Conservation (phyloP, 345 rosid species). For the Lepidium africanum region DNA sequence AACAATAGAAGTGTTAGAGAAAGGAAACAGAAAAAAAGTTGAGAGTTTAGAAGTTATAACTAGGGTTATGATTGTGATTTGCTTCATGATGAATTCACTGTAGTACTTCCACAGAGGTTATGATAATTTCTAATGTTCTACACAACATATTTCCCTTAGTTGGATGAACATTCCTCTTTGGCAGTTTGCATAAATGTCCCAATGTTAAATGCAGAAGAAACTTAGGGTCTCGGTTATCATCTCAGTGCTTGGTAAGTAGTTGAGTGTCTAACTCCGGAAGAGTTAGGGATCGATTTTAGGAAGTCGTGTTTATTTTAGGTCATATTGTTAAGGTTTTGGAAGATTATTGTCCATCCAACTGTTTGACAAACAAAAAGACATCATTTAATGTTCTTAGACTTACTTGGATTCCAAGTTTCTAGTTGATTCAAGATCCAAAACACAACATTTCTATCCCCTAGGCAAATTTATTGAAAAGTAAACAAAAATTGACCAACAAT, state of each 20-base stretch:
- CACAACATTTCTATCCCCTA: not conserved
- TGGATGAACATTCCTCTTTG: not conserved
- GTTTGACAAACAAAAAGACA: too few relatives aligned
- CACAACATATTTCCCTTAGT: not conserved
- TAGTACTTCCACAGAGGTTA: not conserved
- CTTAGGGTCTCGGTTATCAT: not conserved
- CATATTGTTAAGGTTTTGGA: too few relatives aligned
- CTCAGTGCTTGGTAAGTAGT: too few relatives aligned
- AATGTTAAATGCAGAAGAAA: not conserved
- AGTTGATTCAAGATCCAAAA: conserved; percentile 1
- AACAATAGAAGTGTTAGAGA: not conserved
- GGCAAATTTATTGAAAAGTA: not conserved
- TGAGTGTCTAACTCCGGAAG: too few relatives aligned
- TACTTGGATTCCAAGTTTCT: not conserved
- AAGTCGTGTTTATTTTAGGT: too few relatives aligned
- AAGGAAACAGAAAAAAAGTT: not conserved
- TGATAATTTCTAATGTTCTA: not conserved
- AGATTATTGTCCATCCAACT: too few relatives aligned
- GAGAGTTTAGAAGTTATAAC: not conserved
- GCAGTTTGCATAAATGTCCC: not conserved
- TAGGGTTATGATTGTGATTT: not conserved
- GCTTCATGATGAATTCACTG: not conserved
- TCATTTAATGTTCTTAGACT: not conserved
- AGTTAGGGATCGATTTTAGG: too few relatives aligned
- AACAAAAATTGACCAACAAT: not conserved